These are phyloP conservation scores for Lyophyllum decastes DNA, from an alignment of 768 basidiomycete genomes.

Conservation along the genomic window DNA sequence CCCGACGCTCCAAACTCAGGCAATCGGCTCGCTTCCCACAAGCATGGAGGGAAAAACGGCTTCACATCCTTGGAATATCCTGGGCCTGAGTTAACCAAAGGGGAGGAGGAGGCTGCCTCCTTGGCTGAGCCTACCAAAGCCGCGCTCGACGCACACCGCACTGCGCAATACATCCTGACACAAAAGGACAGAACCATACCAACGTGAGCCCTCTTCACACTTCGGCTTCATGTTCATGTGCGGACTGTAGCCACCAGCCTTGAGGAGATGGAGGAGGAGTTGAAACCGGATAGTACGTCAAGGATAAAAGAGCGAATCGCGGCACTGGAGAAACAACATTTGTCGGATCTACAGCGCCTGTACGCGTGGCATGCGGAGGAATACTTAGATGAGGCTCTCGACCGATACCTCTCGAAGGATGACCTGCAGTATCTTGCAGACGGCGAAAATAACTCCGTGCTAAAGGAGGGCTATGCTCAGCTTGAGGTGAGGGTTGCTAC, in stretches of 20 bases:
- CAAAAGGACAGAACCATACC: constrained; percentile 40
- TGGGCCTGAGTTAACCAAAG: neutral
- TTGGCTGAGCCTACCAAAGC: constrained; percentile 8
- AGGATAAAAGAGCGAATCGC: constrained; percentile 28
- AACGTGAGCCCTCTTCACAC: constrained; percentile 30
- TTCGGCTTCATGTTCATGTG: neutral
- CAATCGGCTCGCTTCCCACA: constrained; percentile 5
- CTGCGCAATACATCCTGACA: constrained; percentile 40
- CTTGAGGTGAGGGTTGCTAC: constrained; percentile 20
- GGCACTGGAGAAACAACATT: constrained; percentile 29
- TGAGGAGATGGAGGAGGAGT: constrained; percentile 35
- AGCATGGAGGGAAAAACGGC: constrained; percentile 7
- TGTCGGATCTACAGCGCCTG: constrained; percentile 36
- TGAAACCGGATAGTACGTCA: constrained; percentile 27
- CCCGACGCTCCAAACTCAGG: neutral
- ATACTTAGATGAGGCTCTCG: constrained; percentile 33
- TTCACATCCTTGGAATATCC: neutral
- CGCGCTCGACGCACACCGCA: constrained; percentile 31
- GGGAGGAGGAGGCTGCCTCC: neutral
- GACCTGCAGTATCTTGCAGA: constrained; percentile 22
- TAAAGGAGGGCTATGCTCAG: constrained; percentile 20
- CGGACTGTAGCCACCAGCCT: constrained; percentile 24
- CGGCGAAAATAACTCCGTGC: constrained; percentile 21
- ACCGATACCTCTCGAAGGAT: constrained; percentile 34
- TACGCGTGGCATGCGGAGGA: constrained; percentile 36